These are phyloP conservation scores for Turnera subulata DNA, from an alignment of 345 rosid species.

Conservation along the genomic window DNA sequence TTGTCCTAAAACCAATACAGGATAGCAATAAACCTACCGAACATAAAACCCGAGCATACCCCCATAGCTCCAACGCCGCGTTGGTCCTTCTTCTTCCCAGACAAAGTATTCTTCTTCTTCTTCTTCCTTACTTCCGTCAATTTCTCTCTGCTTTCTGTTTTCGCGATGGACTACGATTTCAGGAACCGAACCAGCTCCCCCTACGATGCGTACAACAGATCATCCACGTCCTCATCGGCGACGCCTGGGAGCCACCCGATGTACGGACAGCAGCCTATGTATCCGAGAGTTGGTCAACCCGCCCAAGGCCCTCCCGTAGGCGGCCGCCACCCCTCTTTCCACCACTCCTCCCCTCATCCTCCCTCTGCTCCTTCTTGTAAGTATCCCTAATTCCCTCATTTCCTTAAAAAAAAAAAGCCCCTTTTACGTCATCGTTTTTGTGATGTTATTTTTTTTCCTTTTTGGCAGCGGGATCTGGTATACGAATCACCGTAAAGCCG, in stretches of 20 bases:
- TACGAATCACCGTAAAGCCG: slow-evolving; percentile 65
- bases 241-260: slow-evolving; percentile 37
- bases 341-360: slow-evolving; percentile 35
- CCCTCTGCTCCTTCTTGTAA: slow-evolving; percentile 49
- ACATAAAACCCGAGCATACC: too few relatives aligned
- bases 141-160: too few relatives aligned
- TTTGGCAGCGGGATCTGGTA: slow-evolving; percentile 74
- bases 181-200: slow-evolving; percentile 45
- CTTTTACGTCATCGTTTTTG: too few relatives aligned
- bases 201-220: slow-evolving; percentile 38
- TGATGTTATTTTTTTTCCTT: not conserved
- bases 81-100: too few relatives aligned
- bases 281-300: slow-evolving; percentile 68
- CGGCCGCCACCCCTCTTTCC: slow-evolving; percentile 38
- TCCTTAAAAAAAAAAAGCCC: not conserved
- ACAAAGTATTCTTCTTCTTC: too few relatives aligned
- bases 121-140: too few relatives aligned
- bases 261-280: slow-evolving; percentile 48
- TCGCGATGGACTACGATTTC: slow-evolving; percentile 53
- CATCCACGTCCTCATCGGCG: slow-evolving; percentile 33
- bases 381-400: not conserved
- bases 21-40: too few relatives aligned
- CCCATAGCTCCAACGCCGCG: too few relatives aligned
- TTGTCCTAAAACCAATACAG: too few relatives aligned
- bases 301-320: slow-evolving; percentile 38